phyloP scores from a whole-genome alignment of 306 rosid species.

The Citrullus amarus region DNA sequence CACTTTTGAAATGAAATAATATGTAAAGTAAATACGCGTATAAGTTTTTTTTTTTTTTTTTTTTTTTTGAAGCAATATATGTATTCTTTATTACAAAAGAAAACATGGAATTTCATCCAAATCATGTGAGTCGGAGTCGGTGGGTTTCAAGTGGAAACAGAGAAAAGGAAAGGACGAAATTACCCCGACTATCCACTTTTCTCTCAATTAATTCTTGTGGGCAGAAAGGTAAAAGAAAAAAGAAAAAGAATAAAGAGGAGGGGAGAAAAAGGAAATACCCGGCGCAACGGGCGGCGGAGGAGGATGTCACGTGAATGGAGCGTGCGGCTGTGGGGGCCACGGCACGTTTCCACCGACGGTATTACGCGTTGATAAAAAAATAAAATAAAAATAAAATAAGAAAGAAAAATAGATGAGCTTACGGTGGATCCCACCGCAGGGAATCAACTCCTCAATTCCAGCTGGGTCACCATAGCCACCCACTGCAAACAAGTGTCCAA shows the following conservation, averaged over 20 bases:
- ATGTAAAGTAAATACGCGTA: not conserved
- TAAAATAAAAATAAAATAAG: not conserved
- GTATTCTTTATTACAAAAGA: not conserved
- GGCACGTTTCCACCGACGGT: conserved; percentile 7
- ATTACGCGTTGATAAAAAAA: not conserved
- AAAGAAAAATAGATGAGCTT: not conserved
- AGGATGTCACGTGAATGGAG: not conserved
- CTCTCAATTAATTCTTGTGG: not conserved
- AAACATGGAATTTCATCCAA: not conserved
- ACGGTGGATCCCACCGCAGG: conserved; percentile 3
- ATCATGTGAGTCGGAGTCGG: not conserved
- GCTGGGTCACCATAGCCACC: conserved; percentile 5
- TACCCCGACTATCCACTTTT: not conserved
- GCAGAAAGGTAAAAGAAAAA: not conserved
- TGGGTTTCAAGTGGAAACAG: not conserved
- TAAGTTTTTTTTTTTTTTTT: not conserved
- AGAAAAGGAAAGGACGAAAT: not conserved
- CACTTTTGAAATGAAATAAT: not conserved
- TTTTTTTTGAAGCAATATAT: not conserved
- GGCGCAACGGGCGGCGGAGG: conserved; percentile 4
- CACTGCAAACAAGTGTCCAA: not conserved
- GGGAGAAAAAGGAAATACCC: not conserved
- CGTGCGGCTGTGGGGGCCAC: not conserved
- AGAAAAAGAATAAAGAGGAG: not conserved
- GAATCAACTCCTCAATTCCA: not conserved